Evolutionary conservation across 2,329 filamentous ascomycete species (phyloP).

Genomic region (Colletotrichum somersetense): DNA sequence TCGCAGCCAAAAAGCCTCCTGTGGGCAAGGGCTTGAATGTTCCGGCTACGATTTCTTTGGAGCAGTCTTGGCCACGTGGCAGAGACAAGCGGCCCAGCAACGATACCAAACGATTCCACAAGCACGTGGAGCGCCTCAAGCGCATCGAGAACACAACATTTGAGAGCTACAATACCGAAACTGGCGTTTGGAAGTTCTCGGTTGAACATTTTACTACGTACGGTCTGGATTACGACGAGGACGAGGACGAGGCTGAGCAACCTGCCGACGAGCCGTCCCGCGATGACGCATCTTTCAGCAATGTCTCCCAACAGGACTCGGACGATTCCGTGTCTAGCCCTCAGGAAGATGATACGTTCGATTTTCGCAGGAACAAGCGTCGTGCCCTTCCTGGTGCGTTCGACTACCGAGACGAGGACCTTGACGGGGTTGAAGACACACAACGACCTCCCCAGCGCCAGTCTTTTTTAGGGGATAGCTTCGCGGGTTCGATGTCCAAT

Average conservation of each 20-base stretch:
- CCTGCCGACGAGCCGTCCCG: not conserved
- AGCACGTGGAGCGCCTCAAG: conserved; percentile 86
- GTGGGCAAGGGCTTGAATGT: conserved; percentile 92
- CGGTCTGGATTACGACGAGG: conserved; percentile 85
- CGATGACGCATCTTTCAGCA: not conserved
- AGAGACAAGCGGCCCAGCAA: conserved; percentile 67
- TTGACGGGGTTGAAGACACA: conserved; percentile 58
- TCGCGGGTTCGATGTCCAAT: conserved; percentile 81
- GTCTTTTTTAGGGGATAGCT: conserved; percentile 96
- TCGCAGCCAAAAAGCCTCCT: conserved; percentile 81
- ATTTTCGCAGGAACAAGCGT: conserved; percentile 62
- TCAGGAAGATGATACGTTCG: conserved; percentile 67
- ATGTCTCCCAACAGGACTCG: conserved; percentile 42
- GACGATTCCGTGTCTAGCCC: conserved; percentile 54
- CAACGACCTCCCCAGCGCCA: conserved; percentile 59
- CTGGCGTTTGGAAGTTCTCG: conserved; percentile 89
- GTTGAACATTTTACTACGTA: conserved; percentile 99
- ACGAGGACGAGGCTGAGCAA: conserved; percentile 67
- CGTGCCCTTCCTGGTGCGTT: conserved; percentile 83
- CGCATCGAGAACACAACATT: conserved; percentile 86
- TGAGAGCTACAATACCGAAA: conserved; percentile 81
- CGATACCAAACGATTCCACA: conserved; percentile 76
- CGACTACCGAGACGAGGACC: conserved; percentile 69
- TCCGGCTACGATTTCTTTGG: conserved; percentile 86
- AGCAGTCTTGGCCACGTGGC: conserved; percentile 91